Evolutionary conservation across 768 basidiomycete species (phyloP).

Genomic region (Dacryopinax primogenitus): DNA sequence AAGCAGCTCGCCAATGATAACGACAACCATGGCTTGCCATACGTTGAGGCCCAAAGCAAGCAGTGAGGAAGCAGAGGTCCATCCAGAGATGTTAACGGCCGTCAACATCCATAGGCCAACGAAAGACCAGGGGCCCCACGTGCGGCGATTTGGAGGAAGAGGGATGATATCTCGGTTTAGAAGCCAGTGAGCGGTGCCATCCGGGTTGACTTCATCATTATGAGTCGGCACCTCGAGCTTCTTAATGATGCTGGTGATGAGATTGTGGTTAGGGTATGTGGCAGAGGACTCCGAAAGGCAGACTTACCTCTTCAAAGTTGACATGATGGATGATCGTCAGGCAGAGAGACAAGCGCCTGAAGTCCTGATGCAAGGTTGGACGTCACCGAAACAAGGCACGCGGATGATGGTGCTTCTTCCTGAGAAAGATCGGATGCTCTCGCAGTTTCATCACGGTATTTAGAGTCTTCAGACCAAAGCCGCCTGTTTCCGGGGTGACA

Average conservation of each 20-base stretch:
- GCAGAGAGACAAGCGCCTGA: not conserved
- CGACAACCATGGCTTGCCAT: constrained; percentile 20
- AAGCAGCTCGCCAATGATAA: constrained; percentile 17
- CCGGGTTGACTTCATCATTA: not conserved
- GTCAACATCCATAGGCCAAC: constrained; percentile 19
- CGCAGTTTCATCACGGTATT: not conserved
- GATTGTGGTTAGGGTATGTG: not conserved
- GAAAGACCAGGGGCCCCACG: constrained; percentile 19
- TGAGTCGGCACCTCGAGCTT: not conserved
- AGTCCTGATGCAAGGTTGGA: not conserved
- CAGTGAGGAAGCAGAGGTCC: constrained; percentile 20
- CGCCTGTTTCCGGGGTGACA: not conserved
- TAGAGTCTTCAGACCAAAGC: not conserved
- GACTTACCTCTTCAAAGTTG: not conserved
- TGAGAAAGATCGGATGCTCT: not conserved
- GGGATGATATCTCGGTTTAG: constrained; percentile 20
- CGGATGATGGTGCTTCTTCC: constrained; percentile 6
- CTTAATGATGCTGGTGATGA: not conserved
- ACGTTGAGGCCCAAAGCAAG: constrained; percentile 20
- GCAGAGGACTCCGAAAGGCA: not conserved
- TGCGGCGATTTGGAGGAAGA: constrained; percentile 17
- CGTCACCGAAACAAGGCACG: not conserved
- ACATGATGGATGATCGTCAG: not conserved
- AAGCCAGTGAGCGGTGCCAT: constrained; percentile 5
- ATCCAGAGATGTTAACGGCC: constrained; percentile 20